Base-by-base conservation (phyloP, 305 asterid species). In the Nicotiana rustica region DNA sequence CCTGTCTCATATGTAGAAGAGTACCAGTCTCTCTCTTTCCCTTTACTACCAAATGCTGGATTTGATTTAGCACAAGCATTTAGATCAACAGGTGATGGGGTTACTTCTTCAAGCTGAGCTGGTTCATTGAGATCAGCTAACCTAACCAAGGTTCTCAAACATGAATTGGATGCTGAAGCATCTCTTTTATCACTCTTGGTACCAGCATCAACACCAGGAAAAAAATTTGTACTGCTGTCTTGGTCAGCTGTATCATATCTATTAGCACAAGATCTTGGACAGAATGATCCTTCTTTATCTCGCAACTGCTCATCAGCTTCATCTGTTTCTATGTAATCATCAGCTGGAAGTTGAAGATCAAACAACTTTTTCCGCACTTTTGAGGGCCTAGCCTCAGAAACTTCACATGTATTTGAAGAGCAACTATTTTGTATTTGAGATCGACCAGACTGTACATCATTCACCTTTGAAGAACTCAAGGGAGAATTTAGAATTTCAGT, bases 311-410 rank as follows among this genome's bases (percentile, higher is more conserved):
- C 86, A 61, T 89, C 87, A 64, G 57, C 89, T 62, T 93, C 97
- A 82, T 93, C 98, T 18, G 90, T 82, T 83, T 91, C 97, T 44
- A 89, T 70, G 70, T 89, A 93, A 52, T 93, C 97, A 84, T 94
- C 94, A 10, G 98, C 97, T 49, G 99, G 98, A 49, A 92, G 93
- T 81, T 93, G 95, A 90, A 96, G 99, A 90, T 93, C 96, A 21
- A 96, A 94, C 88, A 91, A 69, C 88, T 87, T 92, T 83, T 94
- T 95, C 88, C 97, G 92, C 87, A 93, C 90, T 81, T 96, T 96
- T 81, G 90, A 88, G 2, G 97, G 97, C 82, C 98, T 91, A 35
- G 90, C 85, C 82, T 90, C 94, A 81, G 89, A 85, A 18, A 86
- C 87, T 79, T 88, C 93, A 29, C 78, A 82, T 83, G 85, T 93